Evolutionary conservation across 1,284 basidiomycete species (phyloP).

Genomic region (Hymenochaete sp.): DNA sequence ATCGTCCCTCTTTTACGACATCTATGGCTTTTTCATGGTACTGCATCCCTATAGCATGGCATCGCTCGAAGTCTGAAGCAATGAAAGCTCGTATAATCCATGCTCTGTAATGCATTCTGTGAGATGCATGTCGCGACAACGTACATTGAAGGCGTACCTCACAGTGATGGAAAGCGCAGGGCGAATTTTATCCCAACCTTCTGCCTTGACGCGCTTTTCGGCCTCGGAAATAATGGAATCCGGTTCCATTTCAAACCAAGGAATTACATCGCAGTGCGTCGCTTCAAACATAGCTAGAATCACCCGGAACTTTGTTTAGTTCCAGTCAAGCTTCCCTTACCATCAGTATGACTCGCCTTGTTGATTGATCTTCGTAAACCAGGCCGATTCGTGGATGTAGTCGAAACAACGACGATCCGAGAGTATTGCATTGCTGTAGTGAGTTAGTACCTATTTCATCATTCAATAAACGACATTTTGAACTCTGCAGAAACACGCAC

Average conservation of each 20-base stretch:
- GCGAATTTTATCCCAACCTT: constrained; percentile 27
- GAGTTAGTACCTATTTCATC: constrained; percentile 23
- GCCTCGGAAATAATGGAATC: constrained; percentile 24
- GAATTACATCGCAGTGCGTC: constrained; percentile 14
- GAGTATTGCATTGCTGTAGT: constrained; percentile 28
- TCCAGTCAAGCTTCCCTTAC: no score
- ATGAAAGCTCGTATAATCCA: constrained; percentile 27
- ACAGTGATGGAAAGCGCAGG: constrained; percentile 26
- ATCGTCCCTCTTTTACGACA: constrained; percentile 18
- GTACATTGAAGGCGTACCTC: constrained; percentile 21
- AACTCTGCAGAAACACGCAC: no score
- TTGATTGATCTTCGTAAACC: constrained; percentile 21
- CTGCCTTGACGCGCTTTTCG: constrained; percentile 20
- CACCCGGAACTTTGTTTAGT: background rate
- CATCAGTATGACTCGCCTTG: constrained; percentile 21
- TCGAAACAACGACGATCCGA: constrained; percentile 29
- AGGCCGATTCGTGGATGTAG: constrained; percentile 23
- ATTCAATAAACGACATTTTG: no score
- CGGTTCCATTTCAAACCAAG: constrained; percentile 20
- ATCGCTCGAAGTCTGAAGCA: constrained; percentile 3
- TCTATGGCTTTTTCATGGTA: constrained; percentile 17
- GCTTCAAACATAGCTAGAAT: constrained; percentile 21
- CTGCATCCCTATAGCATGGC: constrained; percentile 20
- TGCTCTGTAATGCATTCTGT: constrained; percentile 18
- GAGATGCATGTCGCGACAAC: constrained; percentile 3